Conservation (phyloP, 192 early-diverging fungal genomes). For the Coemansia sp. region DNA sequence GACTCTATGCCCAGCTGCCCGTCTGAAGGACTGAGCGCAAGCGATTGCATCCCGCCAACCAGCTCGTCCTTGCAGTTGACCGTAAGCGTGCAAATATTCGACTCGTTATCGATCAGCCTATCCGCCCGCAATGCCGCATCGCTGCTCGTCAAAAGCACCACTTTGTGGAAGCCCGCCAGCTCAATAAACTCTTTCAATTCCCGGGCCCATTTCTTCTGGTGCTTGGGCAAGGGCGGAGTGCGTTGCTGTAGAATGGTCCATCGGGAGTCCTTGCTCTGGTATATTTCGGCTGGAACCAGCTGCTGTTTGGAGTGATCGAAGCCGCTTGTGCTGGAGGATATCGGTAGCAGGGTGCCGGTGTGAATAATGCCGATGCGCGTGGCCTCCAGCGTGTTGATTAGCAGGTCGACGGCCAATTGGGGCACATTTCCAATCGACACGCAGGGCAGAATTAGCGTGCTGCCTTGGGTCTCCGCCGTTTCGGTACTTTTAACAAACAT, state of each 20-base stretch:
- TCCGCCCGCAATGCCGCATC: constrained; percentile 67
- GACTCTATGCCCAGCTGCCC: constrained; percentile 36
- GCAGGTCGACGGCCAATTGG: constrained; percentile 66
- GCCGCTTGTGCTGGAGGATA: constrained; percentile 53
- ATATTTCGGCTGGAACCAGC: constrained; percentile 57
- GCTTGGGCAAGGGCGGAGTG: constrained; percentile 58
- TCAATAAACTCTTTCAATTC: constrained; percentile 60
- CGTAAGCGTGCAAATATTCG: constrained; percentile 46
- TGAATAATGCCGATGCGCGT: constrained; percentile 64
- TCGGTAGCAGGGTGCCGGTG: constrained; percentile 56
- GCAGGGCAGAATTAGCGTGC: constrained; percentile 54
- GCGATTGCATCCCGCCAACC: constrained; percentile 16
- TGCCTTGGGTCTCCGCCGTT: constrained; percentile 6
- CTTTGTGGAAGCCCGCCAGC: constrained; percentile 51
- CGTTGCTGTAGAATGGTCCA: constrained; percentile 75
- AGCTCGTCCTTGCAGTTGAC: constrained; percentile 53
- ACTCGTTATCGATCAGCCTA: constrained; percentile 56
- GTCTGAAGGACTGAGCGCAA: constrained; percentile 24
- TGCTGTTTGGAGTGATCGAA: constrained; percentile 29
- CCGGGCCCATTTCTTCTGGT: constrained; percentile 47
- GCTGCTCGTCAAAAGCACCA: constrained; percentile 63
- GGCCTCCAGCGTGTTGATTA: constrained; percentile 62
- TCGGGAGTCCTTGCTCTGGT: constrained; percentile 60
- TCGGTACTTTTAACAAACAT: background rate
- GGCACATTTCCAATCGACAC: constrained; percentile 82